Conservation (phyloP, 2,329 filamentous ascomycete genomes). For the Exophiala oligosperma region DNA sequence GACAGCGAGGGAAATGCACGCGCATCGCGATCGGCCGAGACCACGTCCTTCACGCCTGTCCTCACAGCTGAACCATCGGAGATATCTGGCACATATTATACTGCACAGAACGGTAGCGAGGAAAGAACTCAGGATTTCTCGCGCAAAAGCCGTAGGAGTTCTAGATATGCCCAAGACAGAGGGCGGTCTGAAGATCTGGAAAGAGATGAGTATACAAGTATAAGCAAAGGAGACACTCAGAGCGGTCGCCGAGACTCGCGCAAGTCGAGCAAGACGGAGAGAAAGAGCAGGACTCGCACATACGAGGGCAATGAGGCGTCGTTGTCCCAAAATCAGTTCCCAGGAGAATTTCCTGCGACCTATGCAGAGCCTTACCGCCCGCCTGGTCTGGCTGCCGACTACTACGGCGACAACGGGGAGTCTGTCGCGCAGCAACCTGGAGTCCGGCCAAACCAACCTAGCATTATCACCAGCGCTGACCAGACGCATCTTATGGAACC, state of each 20-base stretch:
- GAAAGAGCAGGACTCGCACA: slow-evolving; percentile 12
- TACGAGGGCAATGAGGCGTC: slow-evolving; percentile 45
- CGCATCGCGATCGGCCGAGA: neutral
- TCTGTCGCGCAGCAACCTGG: slow-evolving; percentile 62
- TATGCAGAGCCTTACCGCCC: slow-evolving; percentile 49
- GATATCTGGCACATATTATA: slow-evolving; percentile 7
- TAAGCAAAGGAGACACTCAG: slow-evolving; percentile 32
- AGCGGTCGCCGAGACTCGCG: slow-evolving; percentile 12
- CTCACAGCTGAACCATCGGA: slow-evolving; percentile 18
- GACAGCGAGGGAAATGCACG: slow-evolving; percentile 5
- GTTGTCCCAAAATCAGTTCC: slow-evolving; percentile 56
- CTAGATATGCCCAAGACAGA: slow-evolving; percentile 4
- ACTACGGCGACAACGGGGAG: slow-evolving; percentile 63
- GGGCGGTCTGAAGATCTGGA: slow-evolving; percentile 10
- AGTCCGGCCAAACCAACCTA: slow-evolving; percentile 53
- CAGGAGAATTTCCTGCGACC: slow-evolving; percentile 54
- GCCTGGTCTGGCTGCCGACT: slow-evolving; percentile 59
- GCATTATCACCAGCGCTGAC: slow-evolving; percentile 52
- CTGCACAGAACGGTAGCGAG: neutral
- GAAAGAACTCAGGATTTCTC: neutral
- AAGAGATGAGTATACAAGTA: slow-evolving; percentile 23
- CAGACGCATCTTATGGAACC: slow-evolving; percentile 59
- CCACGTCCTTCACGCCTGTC: slow-evolving; percentile 3
- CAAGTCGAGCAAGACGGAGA: slow-evolving; percentile 13
- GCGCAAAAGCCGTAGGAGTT: slow-evolving; percentile 4